phyloP scores from a whole-genome alignment of 1,284 basidiomycete species.

The Thecaphora thlaspeos region DNA sequence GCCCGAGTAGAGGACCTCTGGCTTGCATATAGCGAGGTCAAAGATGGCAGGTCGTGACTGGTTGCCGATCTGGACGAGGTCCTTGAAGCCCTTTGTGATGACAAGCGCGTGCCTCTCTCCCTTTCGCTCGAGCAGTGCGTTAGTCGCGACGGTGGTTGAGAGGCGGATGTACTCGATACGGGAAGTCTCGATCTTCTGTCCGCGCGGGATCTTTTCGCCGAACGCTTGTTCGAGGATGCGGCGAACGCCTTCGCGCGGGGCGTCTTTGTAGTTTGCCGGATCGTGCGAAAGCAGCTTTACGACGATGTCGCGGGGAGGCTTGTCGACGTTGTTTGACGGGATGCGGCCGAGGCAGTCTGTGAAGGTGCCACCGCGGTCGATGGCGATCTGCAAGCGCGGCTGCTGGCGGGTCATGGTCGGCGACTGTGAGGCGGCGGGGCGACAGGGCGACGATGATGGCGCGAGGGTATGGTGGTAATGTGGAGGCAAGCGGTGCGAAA shows the following conservation, averaged over 20 bases:
- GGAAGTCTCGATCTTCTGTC: slow-evolving; percentile 69
- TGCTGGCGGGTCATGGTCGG: no score
- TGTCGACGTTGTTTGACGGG: slow-evolving; percentile 10
- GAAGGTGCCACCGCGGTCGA: slow-evolving; percentile 57
- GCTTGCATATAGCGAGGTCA: slow-evolving; percentile 63
- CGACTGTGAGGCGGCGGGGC: no score
- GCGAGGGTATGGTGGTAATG: no score
- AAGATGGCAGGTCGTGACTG: slow-evolving; percentile 79
- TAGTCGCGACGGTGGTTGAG: slow-evolving; percentile 93
- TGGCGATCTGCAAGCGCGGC: slow-evolving; percentile 41
- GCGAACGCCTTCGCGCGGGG: slow-evolving; percentile 89
- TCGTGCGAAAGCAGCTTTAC: slow-evolving; percentile 60
- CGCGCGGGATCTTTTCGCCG: slow-evolving; percentile 68
- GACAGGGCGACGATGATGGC: no score
- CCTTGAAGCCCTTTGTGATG: slow-evolving; percentile 88
- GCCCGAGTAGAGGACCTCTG: slow-evolving; percentile 72
- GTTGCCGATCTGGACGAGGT: slow-evolving; percentile 86
- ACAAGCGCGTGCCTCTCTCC: slow-evolving; percentile 86
- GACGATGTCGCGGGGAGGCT: slow-evolving; percentile 51
- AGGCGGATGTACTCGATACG: slow-evolving; percentile 90
- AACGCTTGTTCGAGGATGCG: slow-evolving; percentile 81
- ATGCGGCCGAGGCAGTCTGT: slow-evolving; percentile 52
- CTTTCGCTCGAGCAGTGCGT: slow-evolving; percentile 89
- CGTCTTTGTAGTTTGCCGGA: slow-evolving; percentile 80
- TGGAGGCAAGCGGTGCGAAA: no score